A percentile compares a stretch with the other conserved stretches of the same genome.
Evolutionary conservation across 2,329 filamentous ascomycete species (phyloP).

Genomic region (Madurella mycetomatis): DNA sequence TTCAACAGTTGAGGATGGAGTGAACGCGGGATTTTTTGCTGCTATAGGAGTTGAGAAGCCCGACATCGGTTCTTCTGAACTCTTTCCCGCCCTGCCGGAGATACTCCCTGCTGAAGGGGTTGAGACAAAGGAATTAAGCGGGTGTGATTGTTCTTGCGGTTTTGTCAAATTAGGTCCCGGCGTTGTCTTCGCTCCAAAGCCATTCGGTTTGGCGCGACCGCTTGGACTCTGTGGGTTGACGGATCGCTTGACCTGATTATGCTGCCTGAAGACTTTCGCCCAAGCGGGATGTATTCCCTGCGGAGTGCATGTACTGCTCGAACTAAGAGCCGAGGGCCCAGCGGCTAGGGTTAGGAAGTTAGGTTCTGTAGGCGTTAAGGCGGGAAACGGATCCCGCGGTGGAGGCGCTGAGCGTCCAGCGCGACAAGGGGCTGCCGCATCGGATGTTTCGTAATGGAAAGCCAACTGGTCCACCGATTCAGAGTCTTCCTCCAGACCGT

Average conservation of each 20-base stretch:
- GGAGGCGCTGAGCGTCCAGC: conserved; percentile 15
- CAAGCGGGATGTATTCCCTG: conserved; percentile 12
- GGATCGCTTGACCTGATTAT: neutral
- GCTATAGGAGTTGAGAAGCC: neutral
- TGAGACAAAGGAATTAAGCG: neutral
- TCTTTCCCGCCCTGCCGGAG: neutral
- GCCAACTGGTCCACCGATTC: conserved; percentile 14
- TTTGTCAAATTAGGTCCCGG: neutral
- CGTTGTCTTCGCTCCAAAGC: neutral
- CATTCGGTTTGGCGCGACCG: neutral
- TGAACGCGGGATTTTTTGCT: neutral
- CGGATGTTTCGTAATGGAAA: neutral
- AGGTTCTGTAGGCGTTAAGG: neutral
- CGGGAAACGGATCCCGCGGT: neutral
- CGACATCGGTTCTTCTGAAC: neutral
- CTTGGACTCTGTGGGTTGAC: neutral
- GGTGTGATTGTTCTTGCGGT: neutral
- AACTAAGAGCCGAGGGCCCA: neutral
- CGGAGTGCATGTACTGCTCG: neutral
- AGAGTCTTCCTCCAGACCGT: conserved; percentile 10
- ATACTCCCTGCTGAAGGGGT: neutral
- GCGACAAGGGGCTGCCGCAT: conserved; percentile 8
- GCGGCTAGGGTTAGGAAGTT: neutral
- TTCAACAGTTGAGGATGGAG: neutral
- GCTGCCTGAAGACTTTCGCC: conserved; percentile 6